Evolutionary conservation across 2,329 filamentous ascomycete species (phyloP).

Genomic region (Mycocentrospora acerina): DNA sequence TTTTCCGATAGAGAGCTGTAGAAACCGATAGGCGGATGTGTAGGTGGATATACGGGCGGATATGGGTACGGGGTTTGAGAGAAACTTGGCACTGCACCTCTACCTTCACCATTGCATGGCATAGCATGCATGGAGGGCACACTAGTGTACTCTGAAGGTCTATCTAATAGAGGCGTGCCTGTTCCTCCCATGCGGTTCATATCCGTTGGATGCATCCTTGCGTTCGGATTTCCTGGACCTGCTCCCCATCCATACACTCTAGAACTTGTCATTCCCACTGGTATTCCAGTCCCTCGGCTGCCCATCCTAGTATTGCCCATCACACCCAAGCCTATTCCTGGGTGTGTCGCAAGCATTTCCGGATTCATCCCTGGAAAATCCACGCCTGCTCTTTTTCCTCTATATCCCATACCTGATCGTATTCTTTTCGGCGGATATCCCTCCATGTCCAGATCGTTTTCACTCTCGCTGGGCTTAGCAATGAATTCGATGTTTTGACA

Average conservation of each 20-base stretch:
- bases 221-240: neutral
- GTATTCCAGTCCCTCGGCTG: conserved; percentile 1
- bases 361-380: conserved; percentile 1
- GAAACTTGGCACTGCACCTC: neutral
- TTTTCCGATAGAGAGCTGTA: neutral
- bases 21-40: neutral
- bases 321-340: conserved; percentile 2
- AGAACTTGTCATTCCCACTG: conserved; percentile 2
- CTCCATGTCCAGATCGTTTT: too few relatives aligned
- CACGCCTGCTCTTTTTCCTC: neutral
- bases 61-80: conserved; percentile 5
- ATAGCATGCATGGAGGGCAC: neutral
- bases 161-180: neutral
- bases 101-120: neutral
- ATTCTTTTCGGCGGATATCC: neutral
- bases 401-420: neutral
- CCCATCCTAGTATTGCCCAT: conserved; percentile 1
- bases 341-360: conserved; percentile 2
- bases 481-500: too few relatives aligned
- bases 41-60: conserved; percentile 3
- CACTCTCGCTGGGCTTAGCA: too few relatives aligned
- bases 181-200: neutral
- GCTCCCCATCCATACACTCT: neutral
- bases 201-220: neutral
- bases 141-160: neutral